Conservation (phyloP, 495 filamentous ascomycete genomes). For the Chaetomium cochliodes region DNA sequence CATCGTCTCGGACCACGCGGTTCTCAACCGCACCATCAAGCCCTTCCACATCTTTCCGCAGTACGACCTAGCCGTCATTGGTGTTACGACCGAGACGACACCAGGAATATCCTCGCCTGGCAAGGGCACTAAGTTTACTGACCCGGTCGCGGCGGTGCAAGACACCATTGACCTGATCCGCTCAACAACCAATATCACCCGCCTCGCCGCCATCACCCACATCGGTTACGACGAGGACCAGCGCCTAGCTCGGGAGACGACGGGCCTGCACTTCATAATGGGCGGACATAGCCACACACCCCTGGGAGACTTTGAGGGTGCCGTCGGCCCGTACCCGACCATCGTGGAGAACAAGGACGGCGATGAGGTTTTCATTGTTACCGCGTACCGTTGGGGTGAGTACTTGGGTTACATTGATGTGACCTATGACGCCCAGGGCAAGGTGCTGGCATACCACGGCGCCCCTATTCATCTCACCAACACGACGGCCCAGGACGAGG, state of each 20-base stretch:
- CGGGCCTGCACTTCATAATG: slow-evolving; percentile 57
- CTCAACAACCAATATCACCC: slow-evolving; percentile 48
- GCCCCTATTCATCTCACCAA: slow-evolving; percentile 58
- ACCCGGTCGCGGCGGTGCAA: slow-evolving; percentile 51
- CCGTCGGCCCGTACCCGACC: slow-evolving; percentile 56
- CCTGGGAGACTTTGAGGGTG: slow-evolving; percentile 50
- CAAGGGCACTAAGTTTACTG: slow-evolving; percentile 50
- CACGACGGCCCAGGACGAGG: slow-evolving; percentile 49
- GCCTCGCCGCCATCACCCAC: slow-evolving; percentile 58
- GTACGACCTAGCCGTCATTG: slow-evolving; percentile 55
- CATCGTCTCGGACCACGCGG: slow-evolving; percentile 49
- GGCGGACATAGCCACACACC: slow-evolving; percentile 61
- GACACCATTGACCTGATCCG: slow-evolving; percentile 53
- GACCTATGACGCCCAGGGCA: slow-evolving; percentile 51
- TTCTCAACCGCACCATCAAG: slow-evolving; percentile 54
- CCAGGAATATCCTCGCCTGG: slow-evolving; percentile 52
- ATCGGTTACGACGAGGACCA: slow-evolving; percentile 59
- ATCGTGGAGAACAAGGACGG: slow-evolving; percentile 55
- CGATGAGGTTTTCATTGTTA: slow-evolving; percentile 62
- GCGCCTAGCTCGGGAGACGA: slow-evolving; percentile 50
- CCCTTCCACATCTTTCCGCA: slow-evolving; percentile 57
- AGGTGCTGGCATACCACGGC: slow-evolving; percentile 54
- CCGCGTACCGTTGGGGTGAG: slow-evolving; percentile 59
- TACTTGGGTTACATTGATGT: slow-evolving; percentile 61
- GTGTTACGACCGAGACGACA: slow-evolving; percentile 56